Conservation (phyloP, 73 alveolate genomes). For the Breviolum minutum region DNA sequence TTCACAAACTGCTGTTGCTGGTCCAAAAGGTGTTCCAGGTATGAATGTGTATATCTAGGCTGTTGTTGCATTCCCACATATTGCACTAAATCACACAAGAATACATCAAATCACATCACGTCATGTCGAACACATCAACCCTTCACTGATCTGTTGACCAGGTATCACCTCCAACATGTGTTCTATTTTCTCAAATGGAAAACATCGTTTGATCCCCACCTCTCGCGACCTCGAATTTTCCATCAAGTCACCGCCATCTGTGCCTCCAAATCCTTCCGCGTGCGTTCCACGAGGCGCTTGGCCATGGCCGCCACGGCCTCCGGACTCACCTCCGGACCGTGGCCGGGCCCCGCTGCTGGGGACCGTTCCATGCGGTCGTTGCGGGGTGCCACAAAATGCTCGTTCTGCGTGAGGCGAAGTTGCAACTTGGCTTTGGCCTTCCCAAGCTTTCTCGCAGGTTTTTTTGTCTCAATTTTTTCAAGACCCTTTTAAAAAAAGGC, state of each 20-base stretch:
- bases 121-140: no score
- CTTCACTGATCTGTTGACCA: no score
- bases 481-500: no score
- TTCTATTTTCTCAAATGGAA: not conserved
- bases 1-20: no score
- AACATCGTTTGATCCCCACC: not conserved
- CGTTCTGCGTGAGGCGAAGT: conserved; percentile 25
- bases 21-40: no score
- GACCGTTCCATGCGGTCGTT: not conserved
- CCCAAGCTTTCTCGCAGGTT: no score
- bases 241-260: conserved; percentile 5
- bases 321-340: conserved; percentile 8
- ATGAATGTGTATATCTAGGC: no score
- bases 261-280: conserved; percentile 29
- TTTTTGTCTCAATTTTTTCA: no score
- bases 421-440: conserved; percentile 38
- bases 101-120: no score
- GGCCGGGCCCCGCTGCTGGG: not conserved
- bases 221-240: not conserved
- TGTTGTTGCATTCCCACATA: no score
- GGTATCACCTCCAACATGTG: no score
- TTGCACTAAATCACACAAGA: no score
- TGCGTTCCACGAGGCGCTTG: conserved; percentile 39
- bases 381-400: not conserved
- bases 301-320: conserved; percentile 47